These are phyloP conservation scores for Gastrodia elata DNA, from an alignment of 106 monocot species.

Conservation along the genomic window DNA sequence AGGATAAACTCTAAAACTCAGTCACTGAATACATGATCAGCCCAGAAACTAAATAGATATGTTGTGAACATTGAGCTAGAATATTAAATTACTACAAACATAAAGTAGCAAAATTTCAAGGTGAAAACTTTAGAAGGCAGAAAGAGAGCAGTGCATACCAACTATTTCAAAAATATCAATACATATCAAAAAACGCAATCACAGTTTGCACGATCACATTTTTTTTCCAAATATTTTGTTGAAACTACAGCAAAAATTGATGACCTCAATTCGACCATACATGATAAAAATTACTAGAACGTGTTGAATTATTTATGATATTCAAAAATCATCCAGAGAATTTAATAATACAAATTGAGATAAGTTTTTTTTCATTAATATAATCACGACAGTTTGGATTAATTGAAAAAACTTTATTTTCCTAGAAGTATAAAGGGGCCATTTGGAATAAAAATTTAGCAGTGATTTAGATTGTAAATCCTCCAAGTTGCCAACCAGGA, in stretches of 20 bases:
- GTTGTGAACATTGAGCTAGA: not conserved
- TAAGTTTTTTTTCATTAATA: too few relatives aligned
- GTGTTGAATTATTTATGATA: not conserved
- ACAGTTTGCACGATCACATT: not conserved
- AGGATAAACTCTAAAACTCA: not conserved
- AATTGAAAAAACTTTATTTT: too few relatives aligned
- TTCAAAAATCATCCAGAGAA: not conserved
- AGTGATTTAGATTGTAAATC: too few relatives aligned
- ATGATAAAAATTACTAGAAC: not conserved
- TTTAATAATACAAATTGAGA: not conserved
- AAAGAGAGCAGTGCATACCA: too few relatives aligned
- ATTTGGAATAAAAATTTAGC: too few relatives aligned
- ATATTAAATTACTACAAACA: not conserved
- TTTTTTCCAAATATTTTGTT: not conserved
- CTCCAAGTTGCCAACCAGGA: too few relatives aligned
- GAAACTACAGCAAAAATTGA: not conserved
- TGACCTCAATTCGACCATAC: not conserved
- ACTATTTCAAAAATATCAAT: not conserved
- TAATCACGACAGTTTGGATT: too few relatives aligned
- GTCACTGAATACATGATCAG: not conserved
- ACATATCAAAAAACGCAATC: not conserved
- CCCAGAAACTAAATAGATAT: not conserved
- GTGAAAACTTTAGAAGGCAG: not conserved
- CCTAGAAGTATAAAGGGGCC: too few relatives aligned
- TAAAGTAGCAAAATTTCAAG: not conserved